These are phyloP conservation scores for Trypanosoma vivax DNA, from an alignment of 208 protist genomes.

Conservation along the genomic window DNA sequence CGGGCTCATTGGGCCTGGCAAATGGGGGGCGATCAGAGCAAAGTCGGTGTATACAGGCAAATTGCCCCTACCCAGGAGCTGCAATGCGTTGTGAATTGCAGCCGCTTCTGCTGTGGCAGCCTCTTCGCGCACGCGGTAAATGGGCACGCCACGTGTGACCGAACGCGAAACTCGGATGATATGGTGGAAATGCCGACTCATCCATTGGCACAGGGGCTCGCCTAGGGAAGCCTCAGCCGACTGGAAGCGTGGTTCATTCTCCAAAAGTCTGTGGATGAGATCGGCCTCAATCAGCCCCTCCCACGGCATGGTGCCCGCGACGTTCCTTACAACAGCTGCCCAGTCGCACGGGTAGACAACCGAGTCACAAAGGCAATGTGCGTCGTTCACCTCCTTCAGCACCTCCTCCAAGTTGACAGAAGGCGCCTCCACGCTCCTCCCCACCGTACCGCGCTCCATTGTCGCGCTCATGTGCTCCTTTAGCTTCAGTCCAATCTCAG, in stretches of 20 bases:
- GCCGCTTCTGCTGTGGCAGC: constrained; percentile 8
- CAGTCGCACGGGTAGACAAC: constrained; percentile 42
- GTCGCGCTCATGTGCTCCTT: constrained; percentile 16
- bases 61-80: constrained; percentile 36
- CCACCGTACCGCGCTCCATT: not conserved
- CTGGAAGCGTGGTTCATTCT: constrained; percentile 16
- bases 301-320: constrained; percentile 34
- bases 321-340: constrained; percentile 20
- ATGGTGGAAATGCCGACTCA: constrained; percentile 30
- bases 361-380: constrained; percentile 6
- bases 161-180: constrained; percentile 53
- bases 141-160: constrained; percentile 27
- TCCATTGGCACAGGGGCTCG: constrained; percentile 27
- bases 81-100: constrained; percentile 25
- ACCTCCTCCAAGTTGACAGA: constrained; percentile 3
- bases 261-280: constrained; percentile 22
- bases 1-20: constrained; percentile 24
- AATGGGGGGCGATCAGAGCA: constrained; percentile 27
- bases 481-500: constrained; percentile 12
- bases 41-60: constrained; percentile 64
- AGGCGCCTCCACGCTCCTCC: not conserved
- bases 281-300: constrained; percentile 60
- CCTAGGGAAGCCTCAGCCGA: constrained; percentile 7
- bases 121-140: constrained; percentile 24
- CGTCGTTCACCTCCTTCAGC: constrained; percentile 12